phyloP scores from a whole-genome alignment of 495 filamentous ascomycete genomes.

The Durotheca rogersii region DNA sequence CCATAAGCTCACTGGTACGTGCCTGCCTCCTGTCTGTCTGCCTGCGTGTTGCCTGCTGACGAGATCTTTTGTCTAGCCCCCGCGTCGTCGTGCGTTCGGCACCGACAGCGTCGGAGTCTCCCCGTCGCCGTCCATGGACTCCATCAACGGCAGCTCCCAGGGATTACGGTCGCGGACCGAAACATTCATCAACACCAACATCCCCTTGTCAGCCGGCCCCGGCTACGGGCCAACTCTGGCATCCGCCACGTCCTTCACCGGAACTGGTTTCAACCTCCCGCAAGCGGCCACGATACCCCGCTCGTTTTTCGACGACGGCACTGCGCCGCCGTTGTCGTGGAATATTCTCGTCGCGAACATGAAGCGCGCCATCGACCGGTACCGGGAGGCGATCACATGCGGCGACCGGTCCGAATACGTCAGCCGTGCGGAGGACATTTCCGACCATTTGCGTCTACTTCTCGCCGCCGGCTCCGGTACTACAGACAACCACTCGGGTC shows the following conservation, averaged over 20 bases:
- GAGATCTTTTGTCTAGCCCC: conserved; percentile 39
- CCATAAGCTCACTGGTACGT: conserved; percentile 54
- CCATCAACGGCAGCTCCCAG: conserved; percentile 63
- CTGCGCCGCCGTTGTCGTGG: conserved; percentile 77
- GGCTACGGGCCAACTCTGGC: conserved; percentile 58
- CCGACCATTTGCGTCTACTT: conserved; percentile 91
- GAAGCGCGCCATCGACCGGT: conserved; percentile 81
- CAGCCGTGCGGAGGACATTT: conserved; percentile 89
- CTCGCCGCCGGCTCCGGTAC: conserved; percentile 93
- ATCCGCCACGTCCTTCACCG: conserved; percentile 67
- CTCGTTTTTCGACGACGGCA: conserved; percentile 83
- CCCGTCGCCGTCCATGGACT: conserved; percentile 89
- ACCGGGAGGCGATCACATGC: conserved; percentile 78
- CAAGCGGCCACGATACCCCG: conserved; percentile 64
- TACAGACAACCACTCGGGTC: conserved; percentile 97
- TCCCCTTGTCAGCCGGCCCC: conserved; percentile 32
- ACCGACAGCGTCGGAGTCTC: conserved; percentile 70
- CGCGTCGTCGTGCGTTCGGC: conserved; percentile 62
- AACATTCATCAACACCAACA: conserved; percentile 48
- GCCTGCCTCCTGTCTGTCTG: neutral
- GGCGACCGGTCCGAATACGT: conserved; percentile 88
- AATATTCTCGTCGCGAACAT: conserved; percentile 86
- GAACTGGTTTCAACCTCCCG: conserved; percentile 56
- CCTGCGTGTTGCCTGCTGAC: conserved; percentile 16
- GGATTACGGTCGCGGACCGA: conserved; percentile 47